Evolutionary conservation across 495 filamentous ascomycete species (phyloP).

Genomic region (Lophium mytilinum): DNA sequence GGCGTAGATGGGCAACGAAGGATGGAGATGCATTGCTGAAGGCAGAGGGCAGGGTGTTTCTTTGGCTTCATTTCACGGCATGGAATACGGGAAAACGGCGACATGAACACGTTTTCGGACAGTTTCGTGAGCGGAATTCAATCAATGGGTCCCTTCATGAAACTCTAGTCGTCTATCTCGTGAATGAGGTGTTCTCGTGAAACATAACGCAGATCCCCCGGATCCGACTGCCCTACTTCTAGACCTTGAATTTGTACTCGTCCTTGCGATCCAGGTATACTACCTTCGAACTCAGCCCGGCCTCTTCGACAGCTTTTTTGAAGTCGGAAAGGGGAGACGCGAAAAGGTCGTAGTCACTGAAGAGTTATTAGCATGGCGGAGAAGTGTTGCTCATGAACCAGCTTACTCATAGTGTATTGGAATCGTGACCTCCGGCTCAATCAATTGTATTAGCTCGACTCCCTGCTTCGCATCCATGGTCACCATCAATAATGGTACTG

Average conservation of each 20-base stretch:
- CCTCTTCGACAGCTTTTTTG: slow-evolving; percentile 44
- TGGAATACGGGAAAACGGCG: not conserved
- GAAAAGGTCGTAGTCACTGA: slow-evolving; percentile 55
- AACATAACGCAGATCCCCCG: not conserved
- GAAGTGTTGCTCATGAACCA: not conserved
- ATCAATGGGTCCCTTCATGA: not conserved
- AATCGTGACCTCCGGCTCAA: slow-evolving; percentile 58
- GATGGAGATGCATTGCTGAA: not conserved
- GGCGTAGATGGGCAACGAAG: slow-evolving; percentile 5
- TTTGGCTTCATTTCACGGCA: not conserved
- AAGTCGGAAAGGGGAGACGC: slow-evolving; percentile 54
- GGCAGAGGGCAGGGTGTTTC: not conserved
- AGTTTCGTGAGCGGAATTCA: not conserved
- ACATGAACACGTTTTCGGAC: not conserved
- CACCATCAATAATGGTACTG: slow-evolving; percentile 55
- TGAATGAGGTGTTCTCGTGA: too few species aligned
- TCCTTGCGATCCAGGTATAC: slow-evolving; percentile 58
- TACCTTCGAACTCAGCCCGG: slow-evolving; percentile 44
- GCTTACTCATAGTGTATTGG: slow-evolving; percentile 50
- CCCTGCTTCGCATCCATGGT: slow-evolving; percentile 65
- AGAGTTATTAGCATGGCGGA: not conserved
- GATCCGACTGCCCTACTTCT: not conserved
- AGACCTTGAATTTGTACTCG: slow-evolving; percentile 34
- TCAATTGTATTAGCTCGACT: slow-evolving; percentile 48
- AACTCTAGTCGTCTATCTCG: not conserved